A percentile compares a stretch with the other conserved stretches of the same genome.
phyloP scores from a whole-genome alignment of 2,329 filamentous ascomycete genomes.

The Domatiomyces globalis region DNA sequence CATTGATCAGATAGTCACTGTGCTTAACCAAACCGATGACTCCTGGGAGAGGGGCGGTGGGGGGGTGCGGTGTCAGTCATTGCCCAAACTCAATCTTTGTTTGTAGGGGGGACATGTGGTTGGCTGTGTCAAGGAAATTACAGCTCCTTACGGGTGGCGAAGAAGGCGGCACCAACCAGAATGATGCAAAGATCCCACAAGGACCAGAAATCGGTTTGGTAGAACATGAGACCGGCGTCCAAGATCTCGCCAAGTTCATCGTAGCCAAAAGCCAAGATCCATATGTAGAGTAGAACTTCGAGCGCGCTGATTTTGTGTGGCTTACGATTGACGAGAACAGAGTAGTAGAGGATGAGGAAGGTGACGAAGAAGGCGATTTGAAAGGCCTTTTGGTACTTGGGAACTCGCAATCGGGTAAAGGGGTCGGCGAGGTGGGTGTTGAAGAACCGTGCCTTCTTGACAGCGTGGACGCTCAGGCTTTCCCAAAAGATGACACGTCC shows the following conservation, averaged over 20 bases:
- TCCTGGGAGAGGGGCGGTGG: no score
- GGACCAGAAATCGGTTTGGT: constrained; percentile 71
- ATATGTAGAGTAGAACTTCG: constrained; percentile 66
- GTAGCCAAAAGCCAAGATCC: constrained; percentile 76
- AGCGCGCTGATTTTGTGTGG: constrained; percentile 49
- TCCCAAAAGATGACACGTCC: constrained; percentile 84
- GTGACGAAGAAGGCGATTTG: constrained; percentile 67
- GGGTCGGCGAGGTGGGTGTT: constrained; percentile 53
- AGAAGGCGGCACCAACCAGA: constrained; percentile 55
- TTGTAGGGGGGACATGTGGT: constrained; percentile 13
- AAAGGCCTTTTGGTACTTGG: constrained; percentile 71
- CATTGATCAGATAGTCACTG: constrained; percentile 52
- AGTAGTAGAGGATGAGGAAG: constrained; percentile 70
- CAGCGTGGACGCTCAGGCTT: constrained; percentile 54
- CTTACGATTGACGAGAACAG: constrained; percentile 64
- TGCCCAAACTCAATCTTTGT: not conserved
- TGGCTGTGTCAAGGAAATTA: not conserved
- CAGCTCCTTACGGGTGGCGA: constrained; percentile 50
- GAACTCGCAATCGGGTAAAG: constrained; percentile 63
- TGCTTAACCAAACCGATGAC: constrained; percentile 50
- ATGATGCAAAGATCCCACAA: constrained; percentile 63
- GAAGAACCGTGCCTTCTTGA: constrained; percentile 65
- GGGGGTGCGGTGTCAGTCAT: constrained; percentile 1
- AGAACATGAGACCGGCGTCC: constrained; percentile 77
- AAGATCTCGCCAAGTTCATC: constrained; percentile 74